Percentiles rank a stretch among this genome's conserved stretches.
These are phyloP conservation scores for Piloderma croceum DNA, from an alignment of 768 basidiomycete species.

Conservation along the genomic window DNA sequence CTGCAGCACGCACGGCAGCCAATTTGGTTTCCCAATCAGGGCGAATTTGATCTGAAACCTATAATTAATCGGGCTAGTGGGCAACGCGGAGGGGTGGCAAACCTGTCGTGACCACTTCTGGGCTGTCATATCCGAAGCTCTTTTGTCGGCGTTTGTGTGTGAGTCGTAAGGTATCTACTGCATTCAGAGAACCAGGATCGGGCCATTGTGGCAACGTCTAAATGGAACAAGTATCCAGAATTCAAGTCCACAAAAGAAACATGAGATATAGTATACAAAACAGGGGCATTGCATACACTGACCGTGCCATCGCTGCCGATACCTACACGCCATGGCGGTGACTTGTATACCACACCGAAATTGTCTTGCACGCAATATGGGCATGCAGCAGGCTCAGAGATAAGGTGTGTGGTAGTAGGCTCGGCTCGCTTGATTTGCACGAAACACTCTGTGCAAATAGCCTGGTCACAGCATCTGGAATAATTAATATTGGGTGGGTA, in stretches of 20 bases:
- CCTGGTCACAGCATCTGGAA: conserved; percentile 97
- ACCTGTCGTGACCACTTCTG: conserved; percentile 92
- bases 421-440: conserved; percentile 97
- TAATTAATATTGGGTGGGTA: conserved; percentile 97
- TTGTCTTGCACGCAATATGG: conserved; percentile 98
- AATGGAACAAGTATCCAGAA: conserved; percentile 1
- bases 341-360: conserved; percentile 87
- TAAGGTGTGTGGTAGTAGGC: conserved; percentile 90
- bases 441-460: conserved; percentile 98
- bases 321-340: conserved; percentile 76
- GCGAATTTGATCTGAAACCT: conserved; percentile 77
- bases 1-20: conserved; percentile 90
- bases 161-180: conserved; percentile 37
- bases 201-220: conserved; percentile 44
- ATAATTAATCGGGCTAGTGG: conserved; percentile 8
- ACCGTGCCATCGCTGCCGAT: conserved; percentile 72
- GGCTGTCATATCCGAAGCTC: conserved; percentile 80
- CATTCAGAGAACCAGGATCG: conserved; percentile 36
- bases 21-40: conserved; percentile 98
- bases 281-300: conserved; percentile 20
- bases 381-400: conserved; percentile 94
- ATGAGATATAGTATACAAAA: neutral
- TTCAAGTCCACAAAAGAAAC: neutral
- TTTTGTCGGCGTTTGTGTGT: conserved; percentile 76
- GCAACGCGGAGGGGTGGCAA: conserved; percentile 19